Conservation (phyloP, 1,284 basidiomycete species). For the Papiliotrema terrestris region DNA sequence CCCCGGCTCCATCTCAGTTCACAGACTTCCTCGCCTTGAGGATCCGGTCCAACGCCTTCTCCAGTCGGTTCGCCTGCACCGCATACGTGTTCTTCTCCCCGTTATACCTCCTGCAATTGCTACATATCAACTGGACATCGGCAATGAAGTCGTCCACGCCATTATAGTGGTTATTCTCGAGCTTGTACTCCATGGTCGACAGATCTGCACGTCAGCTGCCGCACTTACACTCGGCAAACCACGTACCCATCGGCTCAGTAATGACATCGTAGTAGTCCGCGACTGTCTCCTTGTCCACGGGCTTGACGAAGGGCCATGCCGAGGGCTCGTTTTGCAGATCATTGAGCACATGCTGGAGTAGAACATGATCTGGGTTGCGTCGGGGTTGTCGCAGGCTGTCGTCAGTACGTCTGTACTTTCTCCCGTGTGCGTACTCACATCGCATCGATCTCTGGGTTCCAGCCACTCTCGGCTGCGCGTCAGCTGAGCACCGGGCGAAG, state of each 20-base stretch:
- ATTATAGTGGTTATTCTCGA: conserved; percentile 72
- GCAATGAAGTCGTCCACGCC: conserved; percentile 71
- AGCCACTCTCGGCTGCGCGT: conserved; percentile 74
- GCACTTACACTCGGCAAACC: neutral
- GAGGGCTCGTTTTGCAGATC: conserved; percentile 77
- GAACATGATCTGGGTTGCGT: conserved; percentile 56
- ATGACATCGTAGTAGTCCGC: conserved; percentile 89
- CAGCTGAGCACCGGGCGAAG: neutral
- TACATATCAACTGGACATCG: conserved; percentile 81
- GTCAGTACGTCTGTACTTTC: neutral
- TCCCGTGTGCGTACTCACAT: conserved; percentile 54
- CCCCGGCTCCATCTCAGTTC: too few species aligned
- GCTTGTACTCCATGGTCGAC: conserved; percentile 85
- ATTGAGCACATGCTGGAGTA: conserved; percentile 78
- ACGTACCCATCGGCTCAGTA: conserved; percentile 87
- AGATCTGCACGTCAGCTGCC: conserved; percentile 61
- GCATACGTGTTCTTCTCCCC: conserved; percentile 78
- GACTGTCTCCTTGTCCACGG: conserved; percentile 77
- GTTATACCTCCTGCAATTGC: conserved; percentile 91
- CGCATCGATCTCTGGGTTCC: conserved; percentile 82
- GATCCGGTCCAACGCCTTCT: conserved; percentile 53
- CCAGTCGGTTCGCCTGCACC: conserved; percentile 80
- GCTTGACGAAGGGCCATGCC: conserved; percentile 67
- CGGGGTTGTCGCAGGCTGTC: conserved; percentile 54
- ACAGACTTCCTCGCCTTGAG: conserved; percentile 44